Evolutionary conservation across 345 rosid genomes (phyloP).

Genomic region (Cardiospermum halicacabum): DNA sequence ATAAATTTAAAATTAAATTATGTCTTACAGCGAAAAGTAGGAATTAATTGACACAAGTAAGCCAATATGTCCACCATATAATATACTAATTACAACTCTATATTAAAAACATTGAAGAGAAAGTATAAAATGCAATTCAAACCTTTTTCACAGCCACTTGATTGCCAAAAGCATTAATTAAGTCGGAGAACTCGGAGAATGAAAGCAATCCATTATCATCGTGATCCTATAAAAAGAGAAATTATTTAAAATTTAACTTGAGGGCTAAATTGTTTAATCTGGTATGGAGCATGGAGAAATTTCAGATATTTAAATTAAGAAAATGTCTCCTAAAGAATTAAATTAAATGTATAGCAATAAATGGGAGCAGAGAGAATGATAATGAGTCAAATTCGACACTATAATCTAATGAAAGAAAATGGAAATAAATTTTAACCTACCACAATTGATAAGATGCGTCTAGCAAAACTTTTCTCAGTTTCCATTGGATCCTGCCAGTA

Average conservation of each 20-base stretch:
- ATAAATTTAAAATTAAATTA: background rate
- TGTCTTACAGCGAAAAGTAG: background rate
- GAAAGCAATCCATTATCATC: constrained; percentile 86
- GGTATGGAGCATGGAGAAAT: background rate
- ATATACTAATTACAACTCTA: background rate
- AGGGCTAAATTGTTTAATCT: background rate
- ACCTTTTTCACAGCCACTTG: constrained; percentile 78
- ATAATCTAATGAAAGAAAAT: background rate
- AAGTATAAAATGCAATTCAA: constrained; percentile 13
- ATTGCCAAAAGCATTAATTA: constrained; percentile 82
- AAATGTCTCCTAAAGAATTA: background rate
- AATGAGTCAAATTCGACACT: background rate
- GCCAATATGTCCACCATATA: background rate
- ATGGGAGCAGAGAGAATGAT: background rate
- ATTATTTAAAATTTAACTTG: background rate
- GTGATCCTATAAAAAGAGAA: constrained; percentile 48
- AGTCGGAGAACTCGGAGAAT: constrained; percentile 68
- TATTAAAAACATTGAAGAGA: constrained; percentile 6
- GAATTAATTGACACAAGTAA: background rate
- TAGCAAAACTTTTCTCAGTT: constrained; percentile 81
- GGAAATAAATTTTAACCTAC: constrained; percentile 34
- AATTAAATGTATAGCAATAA: no score
- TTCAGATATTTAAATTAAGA: background rate
- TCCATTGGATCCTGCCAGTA: constrained; percentile 75
- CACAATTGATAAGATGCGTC: constrained; percentile 79